Evolutionary conservation across 495 filamentous ascomycete species (phyloP).

Genomic region (Neurospora cerealis): DNA sequence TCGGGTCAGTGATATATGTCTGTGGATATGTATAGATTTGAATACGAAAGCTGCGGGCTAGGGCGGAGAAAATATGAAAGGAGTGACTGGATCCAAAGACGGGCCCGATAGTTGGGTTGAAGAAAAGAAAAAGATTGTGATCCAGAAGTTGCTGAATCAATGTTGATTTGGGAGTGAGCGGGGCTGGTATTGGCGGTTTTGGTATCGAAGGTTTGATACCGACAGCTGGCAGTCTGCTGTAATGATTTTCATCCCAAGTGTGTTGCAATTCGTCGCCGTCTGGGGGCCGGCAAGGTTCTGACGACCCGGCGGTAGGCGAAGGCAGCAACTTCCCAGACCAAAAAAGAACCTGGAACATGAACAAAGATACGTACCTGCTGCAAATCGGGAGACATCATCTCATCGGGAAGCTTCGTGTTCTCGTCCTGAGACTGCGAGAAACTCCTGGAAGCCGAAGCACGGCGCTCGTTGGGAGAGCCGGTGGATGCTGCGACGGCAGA

Average conservation of each 20-base stretch:
- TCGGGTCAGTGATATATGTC: neutral
- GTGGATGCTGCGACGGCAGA: conserved; percentile 30
- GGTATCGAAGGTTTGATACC: neutral
- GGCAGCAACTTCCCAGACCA: neutral
- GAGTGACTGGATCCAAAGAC: neutral
- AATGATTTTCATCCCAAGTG: neutral
- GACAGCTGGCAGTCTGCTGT: neutral
- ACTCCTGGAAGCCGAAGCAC: conserved; percentile 23
- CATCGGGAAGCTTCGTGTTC: conserved; percentile 25
- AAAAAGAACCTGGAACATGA: neutral
- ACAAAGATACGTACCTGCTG: neutral
- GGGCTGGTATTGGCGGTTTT: neutral
- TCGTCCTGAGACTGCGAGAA: conserved; percentile 28
- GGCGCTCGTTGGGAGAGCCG: conserved; percentile 39
- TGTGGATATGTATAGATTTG: neutral
- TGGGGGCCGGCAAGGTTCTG: neutral
- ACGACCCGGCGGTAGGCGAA: neutral
- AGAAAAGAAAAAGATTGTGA: neutral
- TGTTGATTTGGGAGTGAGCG: neutral
- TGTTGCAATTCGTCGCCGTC: neutral
- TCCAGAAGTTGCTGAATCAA: neutral
- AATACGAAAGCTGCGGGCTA: neutral
- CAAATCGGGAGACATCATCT: neutral
- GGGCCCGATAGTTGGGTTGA: neutral
- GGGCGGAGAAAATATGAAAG: neutral